These are phyloP conservation scores for Iris pallida DNA, from an alignment of 116 monocot genomes.

Conservation along the genomic window DNA sequence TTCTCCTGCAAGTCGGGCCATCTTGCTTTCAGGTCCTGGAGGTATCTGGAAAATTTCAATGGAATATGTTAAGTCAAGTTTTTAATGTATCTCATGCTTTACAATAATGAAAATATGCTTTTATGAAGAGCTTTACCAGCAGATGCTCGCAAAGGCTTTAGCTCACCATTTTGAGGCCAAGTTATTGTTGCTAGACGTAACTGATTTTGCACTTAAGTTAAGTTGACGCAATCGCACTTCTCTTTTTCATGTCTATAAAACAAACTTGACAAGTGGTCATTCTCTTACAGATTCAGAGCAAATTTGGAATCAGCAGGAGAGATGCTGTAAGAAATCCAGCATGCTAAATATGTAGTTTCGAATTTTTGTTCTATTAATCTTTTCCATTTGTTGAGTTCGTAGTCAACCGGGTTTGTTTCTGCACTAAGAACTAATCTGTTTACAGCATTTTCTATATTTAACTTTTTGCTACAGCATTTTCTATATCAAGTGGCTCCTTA, in stretches of 20 bases:
- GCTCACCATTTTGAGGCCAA: slow-evolving; percentile 69
- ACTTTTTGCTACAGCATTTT: no score
- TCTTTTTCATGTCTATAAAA: background rate
- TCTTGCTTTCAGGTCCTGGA: slow-evolving; percentile 73
- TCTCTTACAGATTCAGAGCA: slow-evolving; percentile 73
- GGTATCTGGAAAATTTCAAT: slow-evolving; percentile 24
- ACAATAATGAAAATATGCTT: slow-evolving; percentile 3
- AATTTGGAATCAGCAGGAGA: slow-evolving; percentile 70
- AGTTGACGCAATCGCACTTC: slow-evolving; percentile 3
- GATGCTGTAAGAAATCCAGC: slow-evolving; percentile 42
- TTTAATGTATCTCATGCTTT: no score
- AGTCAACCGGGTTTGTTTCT: no score
- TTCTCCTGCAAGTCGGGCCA: slow-evolving; percentile 58
- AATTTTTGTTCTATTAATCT: slow-evolving; percentile 4
- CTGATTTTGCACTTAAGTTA: slow-evolving; percentile 79
- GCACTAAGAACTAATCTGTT: background rate
- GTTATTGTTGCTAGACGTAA: slow-evolving; percentile 76
- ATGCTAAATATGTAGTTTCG: background rate
- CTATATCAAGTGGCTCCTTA: no score
- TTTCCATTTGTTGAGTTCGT: background rate
- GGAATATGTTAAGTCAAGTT: no score
- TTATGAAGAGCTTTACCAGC: slow-evolving; percentile 65
- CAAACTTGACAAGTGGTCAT: slow-evolving; percentile 9
- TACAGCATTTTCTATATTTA: no score
- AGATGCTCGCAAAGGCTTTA: slow-evolving; percentile 69